A percentile compares a stretch with the other conserved stretches of the same genome.
Conservation (phyloP, 768 basidiomycete species). For the Nevesoporus exiguus region DNA sequence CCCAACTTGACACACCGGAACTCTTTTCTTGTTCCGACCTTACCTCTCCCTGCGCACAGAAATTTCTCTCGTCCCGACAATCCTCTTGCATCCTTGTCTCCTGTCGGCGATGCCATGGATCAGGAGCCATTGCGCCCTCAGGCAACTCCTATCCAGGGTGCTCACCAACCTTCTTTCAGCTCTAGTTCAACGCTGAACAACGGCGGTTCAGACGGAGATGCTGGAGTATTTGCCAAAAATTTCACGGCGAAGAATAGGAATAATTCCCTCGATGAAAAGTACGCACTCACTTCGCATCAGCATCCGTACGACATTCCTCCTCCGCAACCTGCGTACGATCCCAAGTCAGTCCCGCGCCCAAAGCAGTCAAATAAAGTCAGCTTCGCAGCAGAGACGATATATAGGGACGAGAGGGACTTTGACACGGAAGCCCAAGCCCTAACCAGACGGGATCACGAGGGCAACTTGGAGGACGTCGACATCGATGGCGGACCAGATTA, state of each 20-base stretch:
- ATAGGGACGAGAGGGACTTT: slow-evolving; percentile 15
- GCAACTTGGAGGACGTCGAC: slow-evolving; percentile 19
- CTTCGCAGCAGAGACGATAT: slow-evolving; percentile 32
- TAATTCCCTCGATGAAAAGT: slow-evolving; percentile 37
- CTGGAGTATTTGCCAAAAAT: slow-evolving; percentile 16
- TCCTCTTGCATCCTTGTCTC: not conserved
- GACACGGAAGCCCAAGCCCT: slow-evolving; percentile 25
- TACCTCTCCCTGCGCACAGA: slow-evolving; percentile 6
- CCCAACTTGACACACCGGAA: slow-evolving; percentile 6
- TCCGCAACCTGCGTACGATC: slow-evolving; percentile 42
- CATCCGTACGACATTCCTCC: slow-evolving; percentile 62
- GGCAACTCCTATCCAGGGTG: slow-evolving; percentile 15
- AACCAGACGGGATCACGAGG: slow-evolving; percentile 3
- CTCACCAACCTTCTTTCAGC: slow-evolving; percentile 33
- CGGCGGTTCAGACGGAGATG: slow-evolving; percentile 17
- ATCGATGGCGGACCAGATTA: slow-evolving; percentile 12
- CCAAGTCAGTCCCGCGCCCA: slow-evolving; percentile 7
- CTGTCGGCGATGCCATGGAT: slow-evolving; percentile 1
- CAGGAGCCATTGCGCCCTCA: slow-evolving; percentile 11
- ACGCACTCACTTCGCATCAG: slow-evolving; percentile 51
- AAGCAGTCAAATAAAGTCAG: slow-evolving; percentile 35
- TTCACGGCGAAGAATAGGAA: slow-evolving; percentile 10
- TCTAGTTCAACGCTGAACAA: slow-evolving; percentile 39
- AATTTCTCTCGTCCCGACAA: not conserved
- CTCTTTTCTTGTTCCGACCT: slow-evolving; percentile 9